Base-by-base conservation (phyloP, 352 stramenopile species). In the Pythium insidiosum region DNA sequence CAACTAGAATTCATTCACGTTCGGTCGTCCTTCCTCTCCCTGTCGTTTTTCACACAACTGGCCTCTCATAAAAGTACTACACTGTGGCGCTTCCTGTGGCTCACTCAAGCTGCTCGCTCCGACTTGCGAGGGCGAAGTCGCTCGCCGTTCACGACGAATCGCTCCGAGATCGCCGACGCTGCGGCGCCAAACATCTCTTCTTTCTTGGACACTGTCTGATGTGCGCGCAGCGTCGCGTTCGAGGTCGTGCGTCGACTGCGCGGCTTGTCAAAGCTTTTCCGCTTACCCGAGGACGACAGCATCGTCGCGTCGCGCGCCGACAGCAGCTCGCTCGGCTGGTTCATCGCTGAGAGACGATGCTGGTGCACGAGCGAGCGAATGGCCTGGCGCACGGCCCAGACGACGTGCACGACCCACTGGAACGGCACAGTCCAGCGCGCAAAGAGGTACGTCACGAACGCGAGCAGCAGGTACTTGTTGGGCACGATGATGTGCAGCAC, bases 401-500 rank as follows among this genome's bases (percentile, higher is more conserved):
- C 48, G 20, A 72, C 71, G 39, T 88, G 76, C 24, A 55, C 69
- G 42, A 92, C 19, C 70, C 68, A 84, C 42, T 83, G 44, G 50
- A 84, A 89, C 22, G 79, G 79, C 40, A 92, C 76, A 13, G 76
- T 92, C 76, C 76, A 92, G 35, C 78, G 73, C 10, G 72, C 46
- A 45, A 88, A 92, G 28, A 92, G 66, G 51, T 87, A 92, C 34
- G 86, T 63, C 11, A 89, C 65, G 31, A 92, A 56, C 23, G 66
- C 55, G 23, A 92, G 63, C 45, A 92, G 57, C 16, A 92, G 45
- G 44, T 88, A 92, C 62, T 84, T 84, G 66, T 92, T 92, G 10
- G 79, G 79, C 40, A 89, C 68, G 47, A 92, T 55, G 23, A 92
- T 83, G 61, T 92, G 79, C 34, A 92, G 57, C 55, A 92, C 68